Conservation (phyloP, 768 basidiomycete species). For the Collybiopsis luxurians region DNA sequence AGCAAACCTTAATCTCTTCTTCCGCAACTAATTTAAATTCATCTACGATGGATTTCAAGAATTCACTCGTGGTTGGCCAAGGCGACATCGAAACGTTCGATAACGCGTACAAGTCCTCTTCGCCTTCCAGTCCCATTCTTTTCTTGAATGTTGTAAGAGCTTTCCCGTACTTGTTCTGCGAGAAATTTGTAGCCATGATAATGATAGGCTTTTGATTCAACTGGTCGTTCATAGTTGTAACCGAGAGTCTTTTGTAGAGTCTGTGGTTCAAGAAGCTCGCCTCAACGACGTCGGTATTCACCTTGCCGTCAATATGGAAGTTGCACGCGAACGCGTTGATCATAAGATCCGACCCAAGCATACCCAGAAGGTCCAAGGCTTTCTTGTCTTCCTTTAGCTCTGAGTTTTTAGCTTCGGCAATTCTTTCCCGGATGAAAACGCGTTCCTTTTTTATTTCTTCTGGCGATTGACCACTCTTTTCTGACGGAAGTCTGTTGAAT, state of each 20-base stretch:
- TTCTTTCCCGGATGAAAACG: slow-evolving; percentile 29
- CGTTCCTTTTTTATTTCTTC: slow-evolving; percentile 24
- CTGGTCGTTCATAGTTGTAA: slow-evolving; percentile 10
- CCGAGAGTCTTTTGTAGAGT: slow-evolving; percentile 27
- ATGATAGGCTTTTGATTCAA: slow-evolving; percentile 3
- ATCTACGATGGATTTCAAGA: too few species aligned
- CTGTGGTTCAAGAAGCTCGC: slow-evolving; percentile 30
- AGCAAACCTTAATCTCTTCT: too few species aligned
- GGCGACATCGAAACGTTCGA: slow-evolving; percentile 40
- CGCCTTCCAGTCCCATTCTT: slow-evolving; percentile 25
- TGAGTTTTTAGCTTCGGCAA: slow-evolving; percentile 26
- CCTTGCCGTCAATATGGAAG: slow-evolving; percentile 25
- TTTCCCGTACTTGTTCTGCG: slow-evolving; percentile 21
- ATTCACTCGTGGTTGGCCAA: slow-evolving; percentile 27
- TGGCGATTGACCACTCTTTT: slow-evolving; percentile 19
- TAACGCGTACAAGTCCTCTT: slow-evolving; percentile 32
- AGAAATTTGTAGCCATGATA: slow-evolving; percentile 19
- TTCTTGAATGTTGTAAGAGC: slow-evolving; percentile 25
- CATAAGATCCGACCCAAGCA: slow-evolving; percentile 38
- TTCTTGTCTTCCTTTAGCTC: slow-evolving; percentile 25
- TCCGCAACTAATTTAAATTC: too few species aligned
- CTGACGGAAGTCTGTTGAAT: slow-evolving; percentile 31
- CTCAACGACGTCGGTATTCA: slow-evolving; percentile 30
- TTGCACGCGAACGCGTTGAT: slow-evolving; percentile 42
- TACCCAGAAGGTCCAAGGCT: slow-evolving; percentile 20